Evolutionary conservation across 495 filamentous ascomycete species (phyloP), one percentile per base, ranked within the genome.

Genomic region (Rhizodiscina lignyota): DNA sequence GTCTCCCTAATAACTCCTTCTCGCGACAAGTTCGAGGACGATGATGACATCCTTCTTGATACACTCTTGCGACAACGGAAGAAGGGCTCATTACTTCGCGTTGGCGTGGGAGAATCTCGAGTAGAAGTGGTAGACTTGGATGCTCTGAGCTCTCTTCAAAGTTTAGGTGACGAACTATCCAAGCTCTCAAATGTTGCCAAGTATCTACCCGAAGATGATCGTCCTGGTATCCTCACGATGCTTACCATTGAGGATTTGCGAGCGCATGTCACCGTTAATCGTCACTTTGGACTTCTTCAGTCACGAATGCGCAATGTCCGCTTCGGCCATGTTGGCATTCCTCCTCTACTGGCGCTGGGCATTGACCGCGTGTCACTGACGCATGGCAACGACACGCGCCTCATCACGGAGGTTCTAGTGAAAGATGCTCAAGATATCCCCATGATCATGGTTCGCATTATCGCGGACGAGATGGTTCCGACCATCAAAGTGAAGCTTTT

Each of bases 11-110:
- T 96, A 30, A 93, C 80, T 6, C 91, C 91, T 0, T 93, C 85
- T 1, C 86, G 83, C 41, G 72, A 89, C 53, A 85, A 83, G 43
- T 94, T 91, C 47, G 85, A 91, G 37, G 71, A 79, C 30, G 79
- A 85, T 41, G 85, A 94, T 45, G 91, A 94, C 48, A 93, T 99
- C 39, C 72, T 99, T 60, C 64, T 96, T 8, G 89, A 96, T 40
- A 94, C 80, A 0, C 65, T 99, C 2, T 59, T 96, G 17, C 68
- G 81, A n/a, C 91, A 99, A 53, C 64, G 91, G 36, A 70, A 74
- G 45, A 86, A 94, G 51, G 91, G 87, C 2, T 69, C 77, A n/a
- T 78, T 94, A 13, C 64, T 92, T 30, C 76, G 82, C 24, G 50
- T 78, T 17, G 73, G 67, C 3, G 53, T 89, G 15, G 67, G 66